A percentile compares a stretch with the other conserved stretches of the same genome.
Evolutionary conservation across 441 rosid species (phyloP).

Genomic region (Adansonia madagascariensis): DNA sequence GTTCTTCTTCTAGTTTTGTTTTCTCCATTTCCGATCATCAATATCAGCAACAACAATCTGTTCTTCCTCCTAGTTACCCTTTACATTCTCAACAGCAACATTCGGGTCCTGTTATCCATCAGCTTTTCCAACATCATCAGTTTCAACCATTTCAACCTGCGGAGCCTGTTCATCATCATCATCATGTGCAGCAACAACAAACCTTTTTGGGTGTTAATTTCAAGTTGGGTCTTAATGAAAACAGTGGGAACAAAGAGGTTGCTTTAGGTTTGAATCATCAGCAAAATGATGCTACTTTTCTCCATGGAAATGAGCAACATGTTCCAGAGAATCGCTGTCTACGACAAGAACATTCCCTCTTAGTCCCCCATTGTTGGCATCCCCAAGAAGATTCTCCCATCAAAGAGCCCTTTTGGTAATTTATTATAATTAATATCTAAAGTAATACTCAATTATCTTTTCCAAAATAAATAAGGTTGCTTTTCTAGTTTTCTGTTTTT

Average conservation of each 20-base stretch:
- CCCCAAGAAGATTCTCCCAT: constrained; percentile 40
- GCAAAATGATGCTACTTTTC: constrained; percentile 16
- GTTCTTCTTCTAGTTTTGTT: constrained; percentile 23
- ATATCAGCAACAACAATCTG: constrained; percentile 15
- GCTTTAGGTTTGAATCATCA: constrained; percentile 20
- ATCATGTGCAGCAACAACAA: neutral
- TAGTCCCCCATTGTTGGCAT: constrained; percentile 37
- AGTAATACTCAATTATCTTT: neutral
- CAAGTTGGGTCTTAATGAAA: constrained; percentile 46
- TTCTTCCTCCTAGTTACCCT: constrained; percentile 11
- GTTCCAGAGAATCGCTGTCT: constrained; percentile 1
- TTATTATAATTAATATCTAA: neutral
- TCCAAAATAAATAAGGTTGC: neutral
- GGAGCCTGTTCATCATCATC: constrained; percentile 24
- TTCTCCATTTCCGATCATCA: constrained; percentile 35
- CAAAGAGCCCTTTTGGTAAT: constrained; percentile 50
- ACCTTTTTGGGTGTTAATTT: constrained; percentile 36
- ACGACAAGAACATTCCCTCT: constrained; percentile 24
- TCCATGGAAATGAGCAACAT: constrained; percentile 22
- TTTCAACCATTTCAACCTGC: constrained; percentile 32
- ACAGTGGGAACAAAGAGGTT: constrained; percentile 18
- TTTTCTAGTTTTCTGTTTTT: neutral
- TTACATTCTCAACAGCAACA: constrained; percentile 17
- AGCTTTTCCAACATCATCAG: constrained; percentile 33
- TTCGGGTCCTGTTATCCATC: constrained; percentile 28